A percentile compares a stretch with the other conserved stretches of the same genome.
Conservation (phyloP, 1,284 basidiomycete species). For the Trametes hirsuta region DNA sequence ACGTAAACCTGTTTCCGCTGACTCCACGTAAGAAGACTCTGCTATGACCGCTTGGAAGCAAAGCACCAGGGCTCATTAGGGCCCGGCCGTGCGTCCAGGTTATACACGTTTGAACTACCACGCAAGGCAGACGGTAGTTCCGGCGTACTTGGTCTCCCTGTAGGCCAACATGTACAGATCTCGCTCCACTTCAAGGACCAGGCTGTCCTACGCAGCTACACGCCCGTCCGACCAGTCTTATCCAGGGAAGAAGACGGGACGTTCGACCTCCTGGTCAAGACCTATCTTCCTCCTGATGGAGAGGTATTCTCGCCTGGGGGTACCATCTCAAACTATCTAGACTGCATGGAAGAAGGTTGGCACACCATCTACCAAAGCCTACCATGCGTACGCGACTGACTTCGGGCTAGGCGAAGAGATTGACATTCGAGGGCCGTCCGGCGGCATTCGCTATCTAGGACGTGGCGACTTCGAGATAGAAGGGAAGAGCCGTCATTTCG, state of each 20-base stretch:
- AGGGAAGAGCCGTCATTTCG: conserved; percentile 21
- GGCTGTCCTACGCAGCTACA: conserved; percentile 29
- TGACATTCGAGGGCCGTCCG: conserved; percentile 30
- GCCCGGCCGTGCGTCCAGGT: neutral
- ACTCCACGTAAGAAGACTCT: conserved; percentile 17
- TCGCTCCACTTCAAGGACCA: conserved; percentile 31
- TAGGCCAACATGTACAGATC: conserved; percentile 29
- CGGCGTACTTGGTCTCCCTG: conserved; percentile 25
- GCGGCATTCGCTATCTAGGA: conserved; percentile 27
- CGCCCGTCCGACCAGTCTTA: conserved; percentile 28
- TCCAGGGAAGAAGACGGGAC: conserved; percentile 32
- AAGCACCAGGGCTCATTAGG: neutral
- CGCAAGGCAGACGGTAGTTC: conserved; percentile 13
- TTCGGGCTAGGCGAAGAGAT: conserved; percentile 25
- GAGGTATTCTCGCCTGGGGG: conserved; percentile 27
- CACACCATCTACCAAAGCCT: neutral
- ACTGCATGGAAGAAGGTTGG: conserved; percentile 29
- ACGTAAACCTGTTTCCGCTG: conserved; percentile 17
- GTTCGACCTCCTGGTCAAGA: conserved; percentile 32
- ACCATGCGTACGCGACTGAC: neutral
- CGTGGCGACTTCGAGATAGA: conserved; percentile 26
- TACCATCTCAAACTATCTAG: conserved; percentile 31
- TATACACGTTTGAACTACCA: conserved; percentile 30
- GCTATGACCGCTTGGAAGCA: neutral
- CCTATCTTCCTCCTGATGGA: conserved; percentile 25